phyloP scores from a whole-genome alignment of 371 early-diverging fungal genomes.

The Conidiobolus incongruus region DNA sequence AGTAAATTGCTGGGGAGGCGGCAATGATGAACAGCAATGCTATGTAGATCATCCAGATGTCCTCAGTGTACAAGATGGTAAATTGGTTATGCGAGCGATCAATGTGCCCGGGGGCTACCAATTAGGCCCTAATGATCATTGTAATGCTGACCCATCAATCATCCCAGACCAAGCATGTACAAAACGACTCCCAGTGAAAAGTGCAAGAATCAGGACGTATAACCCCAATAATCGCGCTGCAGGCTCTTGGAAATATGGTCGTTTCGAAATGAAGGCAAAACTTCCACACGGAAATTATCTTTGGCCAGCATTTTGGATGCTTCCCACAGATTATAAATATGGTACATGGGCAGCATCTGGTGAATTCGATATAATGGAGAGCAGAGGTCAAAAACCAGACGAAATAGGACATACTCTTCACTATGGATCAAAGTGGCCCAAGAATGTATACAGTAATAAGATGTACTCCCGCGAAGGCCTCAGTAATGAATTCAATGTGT shows the following conservation, averaged over 20 bases:
- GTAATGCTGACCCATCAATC: not conserved
- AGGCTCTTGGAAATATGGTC: slow-evolving; percentile 15
- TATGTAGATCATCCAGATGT: slow-evolving; percentile 3
- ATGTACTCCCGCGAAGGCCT: not conserved
- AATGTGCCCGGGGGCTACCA: not conserved
- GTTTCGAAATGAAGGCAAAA: slow-evolving; percentile 34
- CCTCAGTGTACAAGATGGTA: not conserved
- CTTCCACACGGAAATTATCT: slow-evolving; percentile 39
- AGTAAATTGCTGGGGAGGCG: slow-evolving; percentile 1
- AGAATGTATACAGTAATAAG: not conserved
- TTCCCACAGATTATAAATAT: slow-evolving; percentile 33
- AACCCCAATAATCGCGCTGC: not conserved
- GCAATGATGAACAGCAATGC: slow-evolving; percentile 2
- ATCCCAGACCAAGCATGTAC: too few species aligned
- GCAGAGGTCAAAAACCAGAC: not conserved
- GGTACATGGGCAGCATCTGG: slow-evolving; percentile 49
- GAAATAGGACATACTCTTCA: not conserved
- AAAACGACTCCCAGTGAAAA: not conserved
- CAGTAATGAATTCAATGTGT: not conserved
- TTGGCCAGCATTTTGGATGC: slow-evolving; percentile 38
- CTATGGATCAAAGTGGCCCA: not conserved
- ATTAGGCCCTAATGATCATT: not conserved
- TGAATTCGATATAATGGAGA: slow-evolving; percentile 23
- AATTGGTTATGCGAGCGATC: not conserved
- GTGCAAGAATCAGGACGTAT: not conserved